Percentiles rank a stretch among this genome's conserved stretches.
Evolutionary conservation across 495 filamentous ascomycete species (phyloP).

Genomic region (Podospora pseudopauciseta): DNA sequence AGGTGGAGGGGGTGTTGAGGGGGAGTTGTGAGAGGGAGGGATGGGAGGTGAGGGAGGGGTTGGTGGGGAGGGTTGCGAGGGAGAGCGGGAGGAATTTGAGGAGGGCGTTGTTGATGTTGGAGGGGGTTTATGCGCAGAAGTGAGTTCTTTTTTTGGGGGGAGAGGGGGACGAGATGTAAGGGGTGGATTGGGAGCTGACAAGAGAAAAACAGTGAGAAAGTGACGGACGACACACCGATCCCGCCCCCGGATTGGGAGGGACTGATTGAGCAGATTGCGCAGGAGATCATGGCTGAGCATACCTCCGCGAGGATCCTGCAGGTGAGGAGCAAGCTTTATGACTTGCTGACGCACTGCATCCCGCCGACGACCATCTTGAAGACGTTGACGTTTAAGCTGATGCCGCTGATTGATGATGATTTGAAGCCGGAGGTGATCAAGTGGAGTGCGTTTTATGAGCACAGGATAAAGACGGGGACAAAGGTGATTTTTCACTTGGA

Average conservation of each 20-base stretch:
- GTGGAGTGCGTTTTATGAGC: slow-evolving; percentile 96
- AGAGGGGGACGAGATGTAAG: slow-evolving; percentile 5
- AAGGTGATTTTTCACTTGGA: slow-evolving; percentile 98
- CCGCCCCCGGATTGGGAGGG: slow-evolving; percentile 96
- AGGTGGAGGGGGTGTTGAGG: slow-evolving; percentile 76
- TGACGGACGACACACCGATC: slow-evolving; percentile 81
- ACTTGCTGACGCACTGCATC: slow-evolving; percentile 94
- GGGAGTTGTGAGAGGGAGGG: slow-evolving; percentile 73
- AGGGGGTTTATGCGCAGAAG: slow-evolving; percentile 96
- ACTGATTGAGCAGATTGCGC: slow-evolving; percentile 77
- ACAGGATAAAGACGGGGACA: slow-evolving; percentile 81
- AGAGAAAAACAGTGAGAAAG: slow-evolving; percentile 65
- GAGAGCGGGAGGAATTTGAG: slow-evolving; percentile 91
- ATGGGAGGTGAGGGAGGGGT: slow-evolving; percentile 61
- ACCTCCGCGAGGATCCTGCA: slow-evolving; percentile 79
- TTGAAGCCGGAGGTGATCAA: slow-evolving; percentile 89
- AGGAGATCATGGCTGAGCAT: slow-evolving; percentile 88
- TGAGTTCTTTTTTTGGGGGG: slow-evolving; percentile 39
- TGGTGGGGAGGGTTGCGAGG: slow-evolving; percentile 81
- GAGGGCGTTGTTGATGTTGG: slow-evolving; percentile 87
- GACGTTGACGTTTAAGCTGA: slow-evolving; percentile 88
- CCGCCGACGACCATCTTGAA: slow-evolving; percentile 89
- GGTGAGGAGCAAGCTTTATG: slow-evolving; percentile 89
- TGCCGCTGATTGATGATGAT: slow-evolving; percentile 78
- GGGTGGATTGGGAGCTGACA: background rate